These are phyloP conservation scores for Emergomyces orientalis DNA, from an alignment of 2,329 filamentous ascomycete species.

Conservation along the genomic window DNA sequence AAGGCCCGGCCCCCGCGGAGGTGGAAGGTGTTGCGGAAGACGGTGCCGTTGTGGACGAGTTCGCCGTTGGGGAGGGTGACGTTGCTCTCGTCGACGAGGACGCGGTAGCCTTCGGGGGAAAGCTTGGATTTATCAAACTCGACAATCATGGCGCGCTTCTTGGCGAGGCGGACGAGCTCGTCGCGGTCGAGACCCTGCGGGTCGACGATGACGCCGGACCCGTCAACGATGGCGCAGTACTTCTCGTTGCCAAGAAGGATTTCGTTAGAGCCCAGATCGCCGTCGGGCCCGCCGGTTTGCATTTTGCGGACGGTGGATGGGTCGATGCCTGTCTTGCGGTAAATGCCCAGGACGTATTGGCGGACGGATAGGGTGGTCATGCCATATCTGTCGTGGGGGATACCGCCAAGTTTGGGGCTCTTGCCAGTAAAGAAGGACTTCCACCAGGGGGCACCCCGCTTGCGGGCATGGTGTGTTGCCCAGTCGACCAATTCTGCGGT, in stretches of 20 bases:
- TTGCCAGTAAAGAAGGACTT: slow-evolving; percentile 99
- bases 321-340: slow-evolving; percentile 88
- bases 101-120: slow-evolving; percentile 77
- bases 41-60: slow-evolving; percentile 77
- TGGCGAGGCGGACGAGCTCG: slow-evolving; percentile 77
- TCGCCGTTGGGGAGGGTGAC: slow-evolving; percentile 82
- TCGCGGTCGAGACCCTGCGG: slow-evolving; percentile 77
- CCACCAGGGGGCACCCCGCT: slow-evolving; percentile 91
- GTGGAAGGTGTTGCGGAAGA: slow-evolving; percentile 97
- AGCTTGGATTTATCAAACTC: slow-evolving; percentile 80
- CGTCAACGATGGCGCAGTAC: slow-evolving; percentile 92
- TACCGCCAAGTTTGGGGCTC: slow-evolving; percentile 89
- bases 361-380: slow-evolving; percentile 97
- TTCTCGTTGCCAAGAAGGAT: slow-evolving; percentile 93
- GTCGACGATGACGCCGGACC: slow-evolving; percentile 87
- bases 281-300: slow-evolving; percentile 95
- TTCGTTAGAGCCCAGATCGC: slow-evolving; percentile 94
- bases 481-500: slow-evolving; percentile 94
- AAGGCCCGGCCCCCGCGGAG: slow-evolving; percentile 67
- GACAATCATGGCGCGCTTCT: slow-evolving; percentile 77
- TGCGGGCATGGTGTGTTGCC: slow-evolving; percentile 91
- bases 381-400: slow-evolving; percentile 90
- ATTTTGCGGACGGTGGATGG: slow-evolving; percentile 79
- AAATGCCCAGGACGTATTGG: slow-evolving; percentile 92
- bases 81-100: slow-evolving; percentile 85